phyloP scores from a whole-genome alignment of 2,329 filamentous ascomycete species.

The Fusarium sp. region DNA sequence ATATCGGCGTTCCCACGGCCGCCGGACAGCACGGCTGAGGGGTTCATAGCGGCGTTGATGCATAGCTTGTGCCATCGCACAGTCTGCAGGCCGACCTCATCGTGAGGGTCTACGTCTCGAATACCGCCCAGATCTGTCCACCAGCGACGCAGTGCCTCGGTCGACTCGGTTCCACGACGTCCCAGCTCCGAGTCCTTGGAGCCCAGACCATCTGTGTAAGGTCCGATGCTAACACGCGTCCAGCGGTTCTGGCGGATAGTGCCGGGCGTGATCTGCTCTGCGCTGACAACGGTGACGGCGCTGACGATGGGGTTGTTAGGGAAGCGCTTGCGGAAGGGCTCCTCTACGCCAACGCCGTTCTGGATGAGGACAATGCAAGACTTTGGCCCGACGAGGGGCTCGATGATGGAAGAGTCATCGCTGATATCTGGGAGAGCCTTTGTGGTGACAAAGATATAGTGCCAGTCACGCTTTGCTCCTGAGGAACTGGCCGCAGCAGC shows the following conservation, averaged over 20 bases:
- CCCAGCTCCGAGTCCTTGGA: constrained; percentile 49
- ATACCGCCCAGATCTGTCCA: constrained; percentile 68
- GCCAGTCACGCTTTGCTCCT: constrained; percentile 50
- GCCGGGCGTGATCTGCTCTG: constrained; percentile 72
- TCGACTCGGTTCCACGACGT: constrained; percentile 54
- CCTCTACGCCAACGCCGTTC: constrained; percentile 77
- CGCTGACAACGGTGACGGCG: constrained; percentile 76
- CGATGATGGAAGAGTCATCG: constrained; percentile 70
- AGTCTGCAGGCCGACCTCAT: constrained; percentile 73
- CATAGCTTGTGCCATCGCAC: constrained; percentile 81
- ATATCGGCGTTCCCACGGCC: constrained; percentile 74
- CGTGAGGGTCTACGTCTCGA: constrained; percentile 71
- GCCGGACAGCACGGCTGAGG: constrained; percentile 73
- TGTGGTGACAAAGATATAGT: constrained; percentile 76
- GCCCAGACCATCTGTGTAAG: constrained; percentile 66
- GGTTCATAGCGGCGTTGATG: constrained; percentile 81
- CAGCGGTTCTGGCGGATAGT: constrained; percentile 76
- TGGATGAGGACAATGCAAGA: constrained; percentile 75
- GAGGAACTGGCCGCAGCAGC: constrained; percentile 36
- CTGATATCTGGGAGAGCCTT: constrained; percentile 74
- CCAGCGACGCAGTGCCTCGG: constrained; percentile 63
- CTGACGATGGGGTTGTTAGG: constrained; percentile 70
- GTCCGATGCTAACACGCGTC: constrained; percentile 77
- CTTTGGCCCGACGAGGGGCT: constrained; percentile 65
- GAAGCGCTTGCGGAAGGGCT: constrained; percentile 71